Conservation (phyloP, 2,329 filamentous ascomycete species). For the Exophiala sp. region DNA sequence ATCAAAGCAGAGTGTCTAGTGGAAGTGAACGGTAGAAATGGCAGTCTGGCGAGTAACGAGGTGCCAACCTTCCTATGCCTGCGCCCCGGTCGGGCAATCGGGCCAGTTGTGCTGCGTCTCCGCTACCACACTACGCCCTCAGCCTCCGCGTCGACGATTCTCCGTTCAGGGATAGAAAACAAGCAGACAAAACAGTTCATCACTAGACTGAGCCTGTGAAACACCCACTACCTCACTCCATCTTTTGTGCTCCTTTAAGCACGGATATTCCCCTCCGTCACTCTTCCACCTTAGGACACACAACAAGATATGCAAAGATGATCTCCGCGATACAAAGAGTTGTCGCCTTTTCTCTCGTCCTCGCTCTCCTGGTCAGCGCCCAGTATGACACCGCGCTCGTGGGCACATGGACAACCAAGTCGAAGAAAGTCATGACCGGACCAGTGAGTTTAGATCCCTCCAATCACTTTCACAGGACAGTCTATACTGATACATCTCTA, state of each 20-base stretch:
- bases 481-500: neutral
- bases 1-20: neutral
- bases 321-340: conserved; percentile 18
- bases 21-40: neutral
- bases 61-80: neutral
- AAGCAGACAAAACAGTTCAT: neutral
- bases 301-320: conserved; percentile 22
- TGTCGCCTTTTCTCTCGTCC: conserved; percentile 15
- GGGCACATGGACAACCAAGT: conserved; percentile 70
- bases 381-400: conserved; percentile 43
- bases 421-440: conserved; percentile 61
- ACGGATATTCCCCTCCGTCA: conserved; percentile 3
- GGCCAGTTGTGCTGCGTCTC: too few relatives aligned
- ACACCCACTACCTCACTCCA: neutral
- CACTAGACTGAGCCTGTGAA: neutral
- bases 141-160: conserved; percentile 21
- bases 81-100: conserved; percentile 5
- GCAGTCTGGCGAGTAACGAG: neutral
- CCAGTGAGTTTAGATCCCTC: conserved; percentile 47
- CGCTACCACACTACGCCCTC: conserved; percentile 16
- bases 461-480: too few relatives aligned
- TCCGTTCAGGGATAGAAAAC: conserved; percentile 2
- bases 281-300: neutral
- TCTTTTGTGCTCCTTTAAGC: neutral
- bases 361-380: conserved; percentile 18